These are phyloP conservation scores for Kappamyces sp. DNA, from an alignment of 192 early-diverging fungal species.

Conservation along the genomic window DNA sequence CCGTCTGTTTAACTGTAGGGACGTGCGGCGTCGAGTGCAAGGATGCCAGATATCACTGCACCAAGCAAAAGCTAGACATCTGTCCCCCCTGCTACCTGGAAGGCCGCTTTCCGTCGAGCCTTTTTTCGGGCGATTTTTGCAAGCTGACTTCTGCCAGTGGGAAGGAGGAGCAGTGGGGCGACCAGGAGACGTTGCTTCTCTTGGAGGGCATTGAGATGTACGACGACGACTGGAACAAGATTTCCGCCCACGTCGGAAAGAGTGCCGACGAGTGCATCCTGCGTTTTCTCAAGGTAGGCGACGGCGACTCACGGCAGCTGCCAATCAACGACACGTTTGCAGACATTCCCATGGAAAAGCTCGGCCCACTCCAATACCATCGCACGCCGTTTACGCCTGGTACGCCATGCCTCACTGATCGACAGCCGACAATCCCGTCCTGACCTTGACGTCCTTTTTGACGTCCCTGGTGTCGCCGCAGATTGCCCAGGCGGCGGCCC, in stretches of 20 bases:
- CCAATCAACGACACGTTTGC: conserved; percentile 81
- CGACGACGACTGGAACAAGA: conserved; percentile 88
- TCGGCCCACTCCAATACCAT: conserved; percentile 65
- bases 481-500: conserved; percentile 79
- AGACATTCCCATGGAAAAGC: conserved; percentile 21
- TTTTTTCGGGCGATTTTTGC: conserved; percentile 86
- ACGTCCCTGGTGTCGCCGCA: conserved; percentile 79
- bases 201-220: conserved; percentile 91
- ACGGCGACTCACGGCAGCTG: conserved; percentile 45
- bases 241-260: conserved; percentile 87
- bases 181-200: conserved; percentile 78
- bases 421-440: conserved; percentile 80
- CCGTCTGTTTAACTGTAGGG: neutral
- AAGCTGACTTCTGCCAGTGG: conserved; percentile 27
- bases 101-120: conserved; percentile 80
- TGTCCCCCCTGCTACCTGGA: conserved; percentile 88
- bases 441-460: conserved; percentile 86
- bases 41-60: conserved; percentile 70
- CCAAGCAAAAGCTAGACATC: conserved; percentile 65
- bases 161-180: conserved; percentile 62
- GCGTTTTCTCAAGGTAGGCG: conserved; percentile 54
- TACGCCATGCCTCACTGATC: conserved; percentile 14
- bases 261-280: conserved; percentile 87
- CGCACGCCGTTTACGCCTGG: conserved; percentile 56
- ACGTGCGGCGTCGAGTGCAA: conserved; percentile 86